Base-by-base conservation (phyloP, 1,139 yeast genomes). In the Blastobotrys elegans region DNA sequence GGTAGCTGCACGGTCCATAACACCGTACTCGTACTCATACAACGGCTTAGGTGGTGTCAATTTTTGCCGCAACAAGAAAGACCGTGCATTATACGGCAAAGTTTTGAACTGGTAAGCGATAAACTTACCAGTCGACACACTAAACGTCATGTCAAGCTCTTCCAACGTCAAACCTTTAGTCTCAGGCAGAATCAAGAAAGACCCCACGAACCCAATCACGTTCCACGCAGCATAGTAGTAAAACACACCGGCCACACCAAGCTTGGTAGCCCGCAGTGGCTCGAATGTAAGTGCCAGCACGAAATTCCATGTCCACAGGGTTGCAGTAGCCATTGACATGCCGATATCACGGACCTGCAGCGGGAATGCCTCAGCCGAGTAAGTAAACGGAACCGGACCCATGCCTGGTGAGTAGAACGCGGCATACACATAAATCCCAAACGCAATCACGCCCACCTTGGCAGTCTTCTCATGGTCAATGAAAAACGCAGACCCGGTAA, bases 211-310 rank as follows among this genome's bases (percentile, higher is more conserved):
- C 1, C 82, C 82, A 57, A 79, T 72, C 48, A 84, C 60, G 63
- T 87, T 87, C 92, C 95, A 84, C 11, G 84, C 95, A 1, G 95
- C 95, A 60, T 86, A 87, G 75, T 81, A 87, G 13, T 92, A 88
- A 64, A 88, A 88, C 2, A 95, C 95, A 63, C 96, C 96, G 53
- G 82, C 85, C 2, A 87, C 76, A 44, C 77, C 79, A 68, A 87
- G 80, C 0, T 84, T 80, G 44, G 68, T 75, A 52, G 76, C 67
- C 61, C 87, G 68, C 36, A 86, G 71, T 35, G 95, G 95, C 36
- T 95, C 95, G 92, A 94, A 87, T 1, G 95, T 83, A 53, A 86
- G 75, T 11, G 95, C 85, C 52, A 88, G 74, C 43, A 87, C 71
- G 57, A 86, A 85, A 64, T 86, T 85, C 73, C 86, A 85, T 62